Base-by-base conservation (phyloP, 2,329 filamentous ascomycete genomes). In the Akanthomyces dipterigenus region DNA sequence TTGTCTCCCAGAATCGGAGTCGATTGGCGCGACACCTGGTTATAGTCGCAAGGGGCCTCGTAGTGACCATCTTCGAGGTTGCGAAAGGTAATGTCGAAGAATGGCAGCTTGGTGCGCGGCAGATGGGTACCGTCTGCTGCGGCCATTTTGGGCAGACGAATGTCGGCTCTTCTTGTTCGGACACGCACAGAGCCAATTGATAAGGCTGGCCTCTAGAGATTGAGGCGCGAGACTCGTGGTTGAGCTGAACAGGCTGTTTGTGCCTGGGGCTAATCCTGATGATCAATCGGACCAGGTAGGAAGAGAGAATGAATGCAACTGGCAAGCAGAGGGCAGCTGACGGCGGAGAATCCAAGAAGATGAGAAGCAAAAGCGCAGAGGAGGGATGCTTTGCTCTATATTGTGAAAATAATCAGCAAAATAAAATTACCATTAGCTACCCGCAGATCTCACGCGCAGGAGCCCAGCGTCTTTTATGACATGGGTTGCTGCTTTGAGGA, bases 61-160 rank as follows among this genome's bases (percentile, higher is more conserved):
- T 56, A 50, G 45, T 51, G 36, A 45, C n/a, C 31, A 42, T 62
- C 60, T 18, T 61, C 42, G 7, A 43, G 26, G 36, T 57, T 53
- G 60, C 36, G 60, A 24, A 57, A 55, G 45, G 45, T 45, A 48
- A 57, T 53, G 46, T 62, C 53, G 45, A 46, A 62, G 53, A 62
- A 62, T 12, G 60, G 60, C 60, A 62, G 53, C 53, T 62, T 62
- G 24, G 60, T 62, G 34, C 54, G 43, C n/a, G 60, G 53, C 34
- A 45, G 42, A 43, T 20, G 26, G 9, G 31, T 40, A 12, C 12
- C n/a, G 20, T 49, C 45, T 31, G 42, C 20, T 8, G 14, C 50
- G 14, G 58, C 43, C 58, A 61, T 61, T 28, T 31, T 49, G 50
- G 20, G 14, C 14, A 20, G 24, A 18, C n/a, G 11, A 34, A 11